phyloP scores from a whole-genome alignment of 2,329 filamentous ascomycete genomes.

The Aspergillus versicolor region DNA sequence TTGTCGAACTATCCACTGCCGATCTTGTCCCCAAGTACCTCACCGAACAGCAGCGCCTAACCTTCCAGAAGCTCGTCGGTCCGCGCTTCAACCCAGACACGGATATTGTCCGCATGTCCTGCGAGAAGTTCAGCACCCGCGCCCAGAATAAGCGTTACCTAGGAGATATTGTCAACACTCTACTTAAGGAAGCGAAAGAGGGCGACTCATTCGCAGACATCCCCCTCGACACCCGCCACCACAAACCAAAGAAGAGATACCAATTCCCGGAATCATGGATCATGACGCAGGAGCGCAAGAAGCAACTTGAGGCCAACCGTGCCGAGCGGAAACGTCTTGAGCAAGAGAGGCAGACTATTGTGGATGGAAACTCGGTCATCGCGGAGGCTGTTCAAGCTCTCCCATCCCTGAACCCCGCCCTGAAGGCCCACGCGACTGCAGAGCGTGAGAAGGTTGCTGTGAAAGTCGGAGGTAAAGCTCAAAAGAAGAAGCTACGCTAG shows the following conservation, averaged over 20 bases:
- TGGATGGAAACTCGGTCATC: constrained; percentile 46
- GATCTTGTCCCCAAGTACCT: constrained; percentile 65
- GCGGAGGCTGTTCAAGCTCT: constrained; percentile 31
- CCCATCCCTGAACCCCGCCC: constrained; percentile 33
- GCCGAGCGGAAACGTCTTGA: constrained; percentile 55
- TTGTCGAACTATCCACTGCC: constrained; percentile 78
- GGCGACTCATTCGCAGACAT: constrained; percentile 84
- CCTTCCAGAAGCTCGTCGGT: constrained; percentile 85
- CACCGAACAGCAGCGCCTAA: constrained; percentile 66
- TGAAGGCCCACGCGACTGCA: constrained; percentile 22
- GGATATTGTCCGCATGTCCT: constrained; percentile 82
- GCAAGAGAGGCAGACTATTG: constrained; percentile 58
- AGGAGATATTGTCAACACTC: constrained; percentile 69
- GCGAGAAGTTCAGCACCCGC: constrained; percentile 82
- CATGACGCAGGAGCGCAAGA: constrained; percentile 67
- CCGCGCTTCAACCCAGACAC: constrained; percentile 82
- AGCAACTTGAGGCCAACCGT: constrained; percentile 64
- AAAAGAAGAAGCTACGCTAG: constrained; percentile 21
- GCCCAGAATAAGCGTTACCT: constrained; percentile 98
- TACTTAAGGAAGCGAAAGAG: constrained; percentile 77
- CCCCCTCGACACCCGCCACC: constrained; percentile 84
- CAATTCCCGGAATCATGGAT: constrained; percentile 82
- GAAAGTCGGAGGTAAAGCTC: constrained; percentile 13
- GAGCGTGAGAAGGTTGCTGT: constrained; percentile 24
- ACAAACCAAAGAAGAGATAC: constrained; percentile 65